A percentile compares a stretch with the other conserved stretches of the same genome.
phyloP scores from a whole-genome alignment of 331 rosid genomes.

The Quercus lobata region DNA sequence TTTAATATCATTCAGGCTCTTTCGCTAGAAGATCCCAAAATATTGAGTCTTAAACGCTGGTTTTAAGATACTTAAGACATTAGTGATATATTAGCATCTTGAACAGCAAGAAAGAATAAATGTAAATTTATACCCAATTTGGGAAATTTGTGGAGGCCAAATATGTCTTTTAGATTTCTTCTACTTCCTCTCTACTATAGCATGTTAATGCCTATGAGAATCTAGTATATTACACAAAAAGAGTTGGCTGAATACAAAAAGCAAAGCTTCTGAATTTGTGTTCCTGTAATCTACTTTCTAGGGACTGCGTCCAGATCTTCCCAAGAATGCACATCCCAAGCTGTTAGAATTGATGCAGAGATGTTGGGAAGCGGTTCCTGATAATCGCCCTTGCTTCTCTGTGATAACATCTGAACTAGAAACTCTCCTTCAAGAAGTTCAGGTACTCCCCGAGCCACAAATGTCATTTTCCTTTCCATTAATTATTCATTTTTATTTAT shows the following conservation, averaged over 20 bases:
- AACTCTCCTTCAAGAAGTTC: constrained; percentile 53
- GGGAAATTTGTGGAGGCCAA: no score
- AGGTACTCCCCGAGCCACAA: constrained; percentile 33
- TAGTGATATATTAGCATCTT: no score
- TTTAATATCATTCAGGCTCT: no score
- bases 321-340: constrained; percentile 69
- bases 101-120: no score
- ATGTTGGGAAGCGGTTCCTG: constrained; percentile 90
- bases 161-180: neutral
- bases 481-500: neutral
- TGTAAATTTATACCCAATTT: no score
- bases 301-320: constrained; percentile 97
- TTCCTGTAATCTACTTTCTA: constrained; percentile 28
- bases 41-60: no score
- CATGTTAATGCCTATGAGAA: neutral
- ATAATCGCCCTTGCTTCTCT: constrained; percentile 66
- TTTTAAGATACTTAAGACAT: no score
- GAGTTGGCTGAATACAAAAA: neutral
- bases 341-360: constrained; percentile 77
- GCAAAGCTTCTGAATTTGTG: constrained; percentile 5
- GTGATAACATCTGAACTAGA: constrained; percentile 75
- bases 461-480: neutral
- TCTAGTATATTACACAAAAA: neutral
- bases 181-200: neutral
- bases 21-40: no score